phyloP scores from a whole-genome alignment of 1,284 basidiomycete species.

The Pascua guehoae region DNA sequence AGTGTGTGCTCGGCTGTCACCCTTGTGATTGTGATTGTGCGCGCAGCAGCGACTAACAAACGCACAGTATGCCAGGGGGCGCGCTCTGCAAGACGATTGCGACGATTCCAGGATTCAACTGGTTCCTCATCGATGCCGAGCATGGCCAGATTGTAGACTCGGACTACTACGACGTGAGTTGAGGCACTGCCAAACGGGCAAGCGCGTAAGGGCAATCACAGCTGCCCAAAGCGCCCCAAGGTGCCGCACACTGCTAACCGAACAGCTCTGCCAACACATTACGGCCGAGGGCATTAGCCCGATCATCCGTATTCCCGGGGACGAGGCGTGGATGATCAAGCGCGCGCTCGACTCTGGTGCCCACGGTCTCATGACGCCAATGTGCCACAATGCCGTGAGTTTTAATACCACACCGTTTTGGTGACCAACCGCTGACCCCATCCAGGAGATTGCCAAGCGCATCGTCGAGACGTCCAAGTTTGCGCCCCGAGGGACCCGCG shows the following conservation, averaged over 20 bases:
- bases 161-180: constrained; percentile 20
- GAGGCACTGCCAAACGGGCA: neutral
- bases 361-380: constrained; percentile 38
- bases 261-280: constrained; percentile 9
- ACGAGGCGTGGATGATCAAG: constrained; percentile 39
- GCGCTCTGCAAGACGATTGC: constrained; percentile 16
- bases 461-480: constrained; percentile 27
- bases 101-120: constrained; percentile 25
- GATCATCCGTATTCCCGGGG: constrained; percentile 37
- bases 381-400: constrained; percentile 33
- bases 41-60: neutral
- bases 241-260: neutral
- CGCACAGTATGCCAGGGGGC: constrained; percentile 1
- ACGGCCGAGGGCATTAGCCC: constrained; percentile 27
- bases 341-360: constrained; percentile 43
- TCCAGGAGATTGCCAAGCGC: constrained; percentile 16
- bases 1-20: neutral
- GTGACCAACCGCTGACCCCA: neutral
- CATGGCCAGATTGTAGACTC: constrained; percentile 25
- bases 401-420: no score
- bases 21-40: neutral
- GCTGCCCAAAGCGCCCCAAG: no score
- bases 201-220: no score
- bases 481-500: constrained; percentile 32
- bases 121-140: constrained; percentile 26